Conservation (phyloP, 176 grass and related monocot genomes). For the Cocos nucifera region DNA sequence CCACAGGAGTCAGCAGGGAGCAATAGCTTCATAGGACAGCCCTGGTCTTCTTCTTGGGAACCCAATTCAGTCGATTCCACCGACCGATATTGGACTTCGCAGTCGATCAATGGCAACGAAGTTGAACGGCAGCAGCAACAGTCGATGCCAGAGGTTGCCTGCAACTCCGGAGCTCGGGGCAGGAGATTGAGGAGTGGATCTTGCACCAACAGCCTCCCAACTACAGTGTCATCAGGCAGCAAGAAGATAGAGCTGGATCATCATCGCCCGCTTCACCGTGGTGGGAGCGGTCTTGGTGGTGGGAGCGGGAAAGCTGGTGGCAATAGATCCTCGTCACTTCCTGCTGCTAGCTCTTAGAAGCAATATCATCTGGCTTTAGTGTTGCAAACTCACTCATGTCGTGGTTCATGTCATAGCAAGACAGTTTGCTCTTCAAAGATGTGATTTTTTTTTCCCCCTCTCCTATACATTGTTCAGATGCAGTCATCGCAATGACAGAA, state of each 20-base stretch:
- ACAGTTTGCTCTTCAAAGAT: no score
- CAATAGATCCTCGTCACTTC: not conserved
- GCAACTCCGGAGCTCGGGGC: not conserved
- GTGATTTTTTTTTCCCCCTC: no score
- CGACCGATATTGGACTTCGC: constrained; percentile 46
- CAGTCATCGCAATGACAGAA: no score
- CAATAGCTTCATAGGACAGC: constrained; percentile 67
- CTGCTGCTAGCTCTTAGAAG: not conserved
- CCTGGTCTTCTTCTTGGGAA: constrained; percentile 66
- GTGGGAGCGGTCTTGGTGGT: not conserved
- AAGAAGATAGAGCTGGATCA: constrained; percentile 7
- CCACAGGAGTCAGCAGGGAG: constrained; percentile 81
- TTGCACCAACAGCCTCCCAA: not conserved
- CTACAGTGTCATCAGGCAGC: not conserved
- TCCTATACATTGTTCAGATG: no score
- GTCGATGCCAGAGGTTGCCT: not conserved
- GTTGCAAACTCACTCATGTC: no score
- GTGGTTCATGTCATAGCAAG: no score
- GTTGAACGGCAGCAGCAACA: constrained; percentile 31
- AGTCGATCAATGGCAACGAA: constrained; percentile 45
- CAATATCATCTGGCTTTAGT: no score
- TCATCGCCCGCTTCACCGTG: not conserved
- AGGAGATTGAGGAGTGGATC: not conserved
- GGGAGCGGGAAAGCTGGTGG: not conserved
- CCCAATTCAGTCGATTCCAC: constrained; percentile 68